Evolutionary conservation across 306 rosid genomes (phyloP).

Genomic region (Lithocarpus polystachyus): DNA sequence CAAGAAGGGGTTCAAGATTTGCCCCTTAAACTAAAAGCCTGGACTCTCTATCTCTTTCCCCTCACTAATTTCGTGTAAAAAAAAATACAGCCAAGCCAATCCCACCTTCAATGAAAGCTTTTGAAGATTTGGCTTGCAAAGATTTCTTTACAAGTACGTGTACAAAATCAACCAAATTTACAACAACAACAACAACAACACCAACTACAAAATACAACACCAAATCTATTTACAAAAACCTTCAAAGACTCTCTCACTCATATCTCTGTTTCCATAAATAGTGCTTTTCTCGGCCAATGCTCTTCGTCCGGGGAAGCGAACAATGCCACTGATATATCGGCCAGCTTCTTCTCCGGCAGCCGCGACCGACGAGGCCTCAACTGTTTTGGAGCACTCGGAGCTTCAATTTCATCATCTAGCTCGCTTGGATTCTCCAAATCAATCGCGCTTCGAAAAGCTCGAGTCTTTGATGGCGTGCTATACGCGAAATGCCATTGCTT

Average conservation of each 20-base stretch:
- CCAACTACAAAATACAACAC: constrained; percentile 1
- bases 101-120: constrained; percentile 51
- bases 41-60: constrained; percentile 16
- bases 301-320: constrained; percentile 37
- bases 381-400: constrained; percentile 55
- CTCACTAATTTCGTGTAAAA: constrained; percentile 39
- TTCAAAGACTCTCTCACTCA: background rate
- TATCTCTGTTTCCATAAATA: background rate
- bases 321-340: constrained; percentile 41
- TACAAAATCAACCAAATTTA: constrained; percentile 17
- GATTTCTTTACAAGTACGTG: constrained; percentile 24
- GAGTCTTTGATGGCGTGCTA: constrained; percentile 60
- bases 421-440: constrained; percentile 26
- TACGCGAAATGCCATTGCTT: constrained; percentile 57
- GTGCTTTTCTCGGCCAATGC: constrained; percentile 18
- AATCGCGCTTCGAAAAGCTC: constrained; percentile 26
- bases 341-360: constrained; percentile 32
- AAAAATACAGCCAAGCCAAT: constrained; percentile 34
- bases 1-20: constrained; percentile 32
- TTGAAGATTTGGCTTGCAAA: constrained; percentile 59
- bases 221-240: constrained; percentile 33
- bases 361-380: constrained; percentile 21
- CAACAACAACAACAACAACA: constrained; percentile 28
- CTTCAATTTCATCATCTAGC: constrained; percentile 37
- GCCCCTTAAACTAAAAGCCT: constrained; percentile 47